Evolutionary conservation across 805 yeast genomes (phyloP), one percentile per base, ranked within the genome.

Genomic region (Zygosaccharomyces rouxii): DNA sequence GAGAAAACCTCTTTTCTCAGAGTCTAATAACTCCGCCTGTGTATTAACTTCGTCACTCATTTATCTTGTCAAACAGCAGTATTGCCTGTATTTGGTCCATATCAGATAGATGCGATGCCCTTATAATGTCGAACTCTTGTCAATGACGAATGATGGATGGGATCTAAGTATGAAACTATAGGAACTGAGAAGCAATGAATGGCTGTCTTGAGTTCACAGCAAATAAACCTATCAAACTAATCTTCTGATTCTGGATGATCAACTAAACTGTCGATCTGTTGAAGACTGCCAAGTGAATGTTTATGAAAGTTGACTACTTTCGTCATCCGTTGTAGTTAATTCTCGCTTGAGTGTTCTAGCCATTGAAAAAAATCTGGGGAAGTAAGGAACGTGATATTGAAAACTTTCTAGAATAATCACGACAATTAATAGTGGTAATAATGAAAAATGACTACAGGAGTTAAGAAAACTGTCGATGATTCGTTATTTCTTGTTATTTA

Each of bases 1-100:
- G 26, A 51, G 38, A 44, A 51, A 51, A 26, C 52, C 50, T 43
- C 48, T 48, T 38, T 41, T 51, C 40, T 44, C 49, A 35, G 39
- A 38, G 38, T 48, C 50, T 41, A 42, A 44, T 23, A 28, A 38
- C 18, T 43, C 55, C 35, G 44, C 41, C 18, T 21, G 40, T 41
- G 28, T 41, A 31, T 33, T 44, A 33, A 26, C 38, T 37, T 46
- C 48, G 31, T 49, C 47, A 19, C 33, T 46, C 52, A 51, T 51
- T 35, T 37, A 23, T 39, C 7, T 10, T 18, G 29, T 30, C 29
- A 14, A 19, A 23, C 14, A 29, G 37, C 35, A 29, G 35, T 10
- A 41, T 14, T 41, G 23, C 14, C 18, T 35, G 19, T 14, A 22
- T 5, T 29, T 19, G 35, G 44, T 33, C 18, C 44, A 41, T 41